Conservation (phyloP, 2,329 filamentous ascomycete genomes). For the Neonectria magnoliae region DNA sequence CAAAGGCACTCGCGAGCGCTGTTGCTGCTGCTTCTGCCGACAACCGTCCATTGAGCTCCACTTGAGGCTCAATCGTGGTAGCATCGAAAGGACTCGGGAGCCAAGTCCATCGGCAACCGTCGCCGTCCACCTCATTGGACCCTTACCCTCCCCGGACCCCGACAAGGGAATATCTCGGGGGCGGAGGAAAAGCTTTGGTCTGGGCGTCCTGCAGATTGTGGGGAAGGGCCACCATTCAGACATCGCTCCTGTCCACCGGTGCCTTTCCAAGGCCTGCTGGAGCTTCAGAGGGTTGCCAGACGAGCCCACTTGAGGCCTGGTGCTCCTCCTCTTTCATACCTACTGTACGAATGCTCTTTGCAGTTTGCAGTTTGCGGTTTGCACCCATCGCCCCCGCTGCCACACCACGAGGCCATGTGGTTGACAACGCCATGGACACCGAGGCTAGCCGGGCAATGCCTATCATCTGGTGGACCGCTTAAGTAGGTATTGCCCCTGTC, state of each 20-base stretch:
- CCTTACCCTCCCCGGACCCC: conserved; percentile 20
- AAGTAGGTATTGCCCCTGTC: conserved; percentile 14
- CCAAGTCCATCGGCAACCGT: conserved; percentile 19
- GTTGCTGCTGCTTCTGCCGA: neutral
- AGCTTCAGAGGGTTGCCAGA: conserved; percentile 1
- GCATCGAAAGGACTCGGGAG: conserved; percentile 26
- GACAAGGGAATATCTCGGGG: conserved; percentile 42
- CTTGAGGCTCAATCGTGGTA: conserved; percentile 38
- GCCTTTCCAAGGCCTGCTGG: neutral
- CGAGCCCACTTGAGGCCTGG: neutral
- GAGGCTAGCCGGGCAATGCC: conserved; percentile 31
- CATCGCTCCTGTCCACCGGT: conserved; percentile 22
- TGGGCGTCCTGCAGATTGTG: conserved; percentile 35
- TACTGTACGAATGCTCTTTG: neutral
- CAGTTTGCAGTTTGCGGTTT: neutral
- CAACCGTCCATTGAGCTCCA: conserved; percentile 31
- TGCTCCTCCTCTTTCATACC: neutral
- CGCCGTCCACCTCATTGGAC: conserved; percentile 30
- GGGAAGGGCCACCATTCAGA: conserved; percentile 32
- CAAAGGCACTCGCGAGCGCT: neutral
- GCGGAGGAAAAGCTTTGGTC: conserved; percentile 19
- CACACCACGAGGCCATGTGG: conserved; percentile 24
- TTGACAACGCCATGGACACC: conserved; percentile 19
- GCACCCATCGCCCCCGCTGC: conserved; percentile 15
- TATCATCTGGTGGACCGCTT: conserved; percentile 30